Evolutionary conservation across 2,329 filamentous ascomycete species (phyloP).

Genomic region (Calonectria crousiana): DNA sequence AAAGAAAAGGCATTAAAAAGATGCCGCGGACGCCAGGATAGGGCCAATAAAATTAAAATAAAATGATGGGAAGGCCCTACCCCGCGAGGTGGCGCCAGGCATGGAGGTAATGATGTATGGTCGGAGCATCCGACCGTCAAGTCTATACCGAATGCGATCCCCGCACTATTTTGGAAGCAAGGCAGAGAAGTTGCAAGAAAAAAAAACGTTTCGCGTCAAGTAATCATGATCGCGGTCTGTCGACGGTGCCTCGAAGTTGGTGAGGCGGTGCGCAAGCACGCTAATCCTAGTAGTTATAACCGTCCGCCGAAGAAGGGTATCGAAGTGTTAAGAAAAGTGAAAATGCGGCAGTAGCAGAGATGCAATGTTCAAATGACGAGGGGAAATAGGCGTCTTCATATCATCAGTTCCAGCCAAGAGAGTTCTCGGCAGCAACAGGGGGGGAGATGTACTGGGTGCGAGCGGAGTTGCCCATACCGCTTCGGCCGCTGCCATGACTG

Average conservation of each 20-base stretch:
- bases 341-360: constrained; percentile 40
- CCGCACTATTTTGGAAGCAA: constrained; percentile 36
- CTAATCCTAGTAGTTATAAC: constrained; percentile 38
- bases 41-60: constrained; percentile 42
- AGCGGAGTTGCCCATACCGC: constrained; percentile 65
- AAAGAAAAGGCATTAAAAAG: constrained; percentile 40
- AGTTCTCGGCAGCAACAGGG: constrained; percentile 93
- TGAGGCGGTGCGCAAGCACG: constrained; percentile 21
- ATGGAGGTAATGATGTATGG: constrained; percentile 33
- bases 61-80: constrained; percentile 41
- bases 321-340: constrained; percentile 43
- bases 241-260: constrained; percentile 13
- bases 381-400: constrained; percentile 26
- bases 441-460: constrained; percentile 81
- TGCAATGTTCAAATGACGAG: constrained; percentile 30
- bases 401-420: constrained; percentile 88
- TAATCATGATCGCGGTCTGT: constrained; percentile 31
- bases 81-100: constrained; percentile 41
- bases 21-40: constrained; percentile 45
- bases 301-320: constrained; percentile 50
- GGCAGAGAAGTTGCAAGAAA: constrained; percentile 36
- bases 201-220: constrained; percentile 42
- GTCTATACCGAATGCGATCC: constrained; percentile 43
- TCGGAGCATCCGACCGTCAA: constrained; percentile 37
- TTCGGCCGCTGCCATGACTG: constrained; percentile 75